These are phyloP conservation scores for Daldinia grandis DNA, from an alignment of 495 filamentous ascomycete species.

Conservation along the genomic window DNA sequence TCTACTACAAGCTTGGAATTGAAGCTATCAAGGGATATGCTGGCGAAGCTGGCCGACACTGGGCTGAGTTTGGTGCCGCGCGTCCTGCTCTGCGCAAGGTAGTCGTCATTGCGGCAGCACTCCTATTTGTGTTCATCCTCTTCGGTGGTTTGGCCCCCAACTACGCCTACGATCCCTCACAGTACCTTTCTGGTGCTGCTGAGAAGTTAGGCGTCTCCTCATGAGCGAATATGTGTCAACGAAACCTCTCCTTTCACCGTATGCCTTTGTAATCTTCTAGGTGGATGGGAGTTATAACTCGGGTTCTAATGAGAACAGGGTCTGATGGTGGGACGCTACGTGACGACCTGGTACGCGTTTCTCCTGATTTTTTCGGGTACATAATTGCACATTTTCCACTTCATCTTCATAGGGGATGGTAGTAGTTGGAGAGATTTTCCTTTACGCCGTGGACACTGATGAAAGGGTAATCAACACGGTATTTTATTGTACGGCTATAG, in stretches of 20 bases:
- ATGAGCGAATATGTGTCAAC: constrained; percentile 32
- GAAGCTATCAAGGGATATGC: constrained; percentile 84
- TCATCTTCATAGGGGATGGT: constrained; percentile 25
- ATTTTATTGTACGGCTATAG: constrained; percentile 36
- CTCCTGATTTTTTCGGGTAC: constrained; percentile 44
- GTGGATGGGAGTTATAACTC: constrained; percentile 23
- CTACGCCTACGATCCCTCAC: constrained; percentile 57
- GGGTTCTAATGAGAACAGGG: constrained; percentile 19
- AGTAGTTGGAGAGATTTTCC: constrained; percentile 39
- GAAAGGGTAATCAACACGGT: constrained; percentile 19
- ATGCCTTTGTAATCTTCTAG: constrained; percentile 47
- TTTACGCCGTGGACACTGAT: constrained; percentile 35
- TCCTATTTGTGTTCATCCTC: constrained; percentile 73
- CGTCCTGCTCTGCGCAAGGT: constrained; percentile 80
- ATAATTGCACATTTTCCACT: constrained; percentile 40
- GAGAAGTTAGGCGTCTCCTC: constrained; percentile 55
- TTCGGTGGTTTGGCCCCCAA: constrained; percentile 63
- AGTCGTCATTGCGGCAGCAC: constrained; percentile 66
- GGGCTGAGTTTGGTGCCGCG: constrained; percentile 84
- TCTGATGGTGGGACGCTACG: constrained; percentile 36
- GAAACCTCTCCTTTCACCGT: constrained; percentile 34
- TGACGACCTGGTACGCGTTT: constrained; percentile 29
- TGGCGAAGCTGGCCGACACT: constrained; percentile 71
- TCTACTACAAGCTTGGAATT: constrained; percentile 96
- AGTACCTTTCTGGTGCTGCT: constrained; percentile 56